Conservation (phyloP, 1,284 basidiomycete genomes). For the Heliocybe sulcata region DNA sequence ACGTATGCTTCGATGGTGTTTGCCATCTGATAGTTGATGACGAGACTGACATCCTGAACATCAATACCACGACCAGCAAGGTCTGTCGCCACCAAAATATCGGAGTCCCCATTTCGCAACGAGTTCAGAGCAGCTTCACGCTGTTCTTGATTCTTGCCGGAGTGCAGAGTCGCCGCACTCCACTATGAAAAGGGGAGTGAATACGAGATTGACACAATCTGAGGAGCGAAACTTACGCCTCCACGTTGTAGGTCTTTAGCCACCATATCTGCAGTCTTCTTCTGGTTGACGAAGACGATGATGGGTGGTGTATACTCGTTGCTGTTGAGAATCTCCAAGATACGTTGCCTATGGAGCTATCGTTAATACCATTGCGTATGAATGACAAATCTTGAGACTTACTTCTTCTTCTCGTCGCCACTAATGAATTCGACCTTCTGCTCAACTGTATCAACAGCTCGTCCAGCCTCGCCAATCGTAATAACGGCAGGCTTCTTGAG, state of each 20-base stretch:
- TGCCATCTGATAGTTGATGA: conserved; percentile 98
- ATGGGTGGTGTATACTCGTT: conserved; percentile 83
- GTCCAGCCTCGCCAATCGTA: conserved; percentile 95
- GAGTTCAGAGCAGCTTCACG: conserved; percentile 88
- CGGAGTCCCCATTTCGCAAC: conserved; percentile 77
- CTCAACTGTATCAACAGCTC: conserved; percentile 97
- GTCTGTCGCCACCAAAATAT: conserved; percentile 93
- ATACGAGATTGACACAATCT: conserved; percentile 11
- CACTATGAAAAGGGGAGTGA: conserved; percentile 41
- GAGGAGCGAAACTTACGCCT: conserved; percentile 42
- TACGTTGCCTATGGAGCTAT: conserved; percentile 46
- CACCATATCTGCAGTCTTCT: conserved; percentile 97
- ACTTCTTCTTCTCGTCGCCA: conserved; percentile 95
- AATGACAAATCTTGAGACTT: conserved; percentile 19
- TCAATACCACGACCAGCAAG: conserved; percentile 98
- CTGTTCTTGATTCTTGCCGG: conserved; percentile 96
- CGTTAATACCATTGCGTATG: conserved; percentile 6
- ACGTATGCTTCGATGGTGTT: conserved; percentile 95
- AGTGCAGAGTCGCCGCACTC: conserved; percentile 87
- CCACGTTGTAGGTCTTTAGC: conserved; percentile 85
- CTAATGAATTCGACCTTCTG: conserved; percentile 92
- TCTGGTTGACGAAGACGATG: conserved; percentile 99
- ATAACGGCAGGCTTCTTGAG: conserved; percentile 90
- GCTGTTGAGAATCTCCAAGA: conserved; percentile 89
- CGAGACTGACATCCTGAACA: conserved; percentile 91